Evolutionary conservation across 73 alveolate genomes (phyloP).

Genomic region (Tetrahymena elliotti): DNA sequence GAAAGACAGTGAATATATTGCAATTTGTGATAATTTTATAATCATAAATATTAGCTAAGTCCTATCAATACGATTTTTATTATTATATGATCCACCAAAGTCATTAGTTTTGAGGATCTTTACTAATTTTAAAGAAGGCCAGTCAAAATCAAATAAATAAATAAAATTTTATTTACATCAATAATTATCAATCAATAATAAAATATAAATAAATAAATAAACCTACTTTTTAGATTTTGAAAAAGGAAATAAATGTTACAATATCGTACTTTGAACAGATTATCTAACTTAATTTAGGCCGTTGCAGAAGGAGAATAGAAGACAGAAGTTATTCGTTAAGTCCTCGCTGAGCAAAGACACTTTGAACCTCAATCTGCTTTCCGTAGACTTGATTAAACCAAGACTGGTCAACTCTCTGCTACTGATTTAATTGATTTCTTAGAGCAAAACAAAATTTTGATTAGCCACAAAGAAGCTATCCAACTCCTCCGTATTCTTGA

Average conservation of each 20-base stretch:
- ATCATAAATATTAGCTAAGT: too few relatives aligned
- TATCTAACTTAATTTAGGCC: conserved; percentile 49
- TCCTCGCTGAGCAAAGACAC: conserved; percentile 44
- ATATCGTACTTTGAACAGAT: conserved; percentile 6
- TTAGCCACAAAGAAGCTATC: not conserved
- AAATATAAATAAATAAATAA: not conserved
- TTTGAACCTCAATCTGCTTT: conserved; percentile 70
- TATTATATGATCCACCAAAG: too few relatives aligned
- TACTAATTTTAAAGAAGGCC: not conserved
- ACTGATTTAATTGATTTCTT: conserved; percentile 11
- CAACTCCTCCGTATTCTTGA: conserved; percentile 6
- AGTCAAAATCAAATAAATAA: not conserved
- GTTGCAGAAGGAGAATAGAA: conserved; percentile 53
- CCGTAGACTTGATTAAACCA: conserved; percentile 43
- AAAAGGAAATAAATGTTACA: not conserved
- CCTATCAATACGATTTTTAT: not conserved
- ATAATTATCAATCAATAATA: not conserved
- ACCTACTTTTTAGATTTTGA: not conserved
- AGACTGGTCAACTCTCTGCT: conserved; percentile 8
- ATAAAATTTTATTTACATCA: not conserved
- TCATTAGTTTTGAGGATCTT: not conserved
- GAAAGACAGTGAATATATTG: not conserved
- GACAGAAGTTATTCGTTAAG: conserved; percentile 48
- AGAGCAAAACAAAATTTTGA: not conserved
- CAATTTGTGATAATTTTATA: too few relatives aligned